phyloP scores from a whole-genome alignment of 179 eudicot genomes.

The Heliamphora pulchella region DNA sequence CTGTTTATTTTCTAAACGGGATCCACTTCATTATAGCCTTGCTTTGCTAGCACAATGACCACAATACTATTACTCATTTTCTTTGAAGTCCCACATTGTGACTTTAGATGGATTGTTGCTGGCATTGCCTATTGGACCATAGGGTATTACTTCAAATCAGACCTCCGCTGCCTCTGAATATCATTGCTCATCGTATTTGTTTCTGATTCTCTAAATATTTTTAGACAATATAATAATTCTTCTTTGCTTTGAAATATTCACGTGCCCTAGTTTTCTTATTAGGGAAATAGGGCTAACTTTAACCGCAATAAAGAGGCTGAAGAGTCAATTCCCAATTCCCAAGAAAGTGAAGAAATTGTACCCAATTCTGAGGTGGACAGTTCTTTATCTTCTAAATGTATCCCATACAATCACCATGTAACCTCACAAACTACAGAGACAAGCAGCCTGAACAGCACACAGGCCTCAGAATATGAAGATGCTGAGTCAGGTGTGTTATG shows the following conservation, averaged over 20 bases:
- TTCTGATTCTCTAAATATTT: neutral
- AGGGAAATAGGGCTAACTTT: constrained; percentile 54
- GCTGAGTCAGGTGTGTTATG: constrained; percentile 53
- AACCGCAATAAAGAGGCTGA: constrained; percentile 41
- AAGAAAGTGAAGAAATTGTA: constrained; percentile 32
- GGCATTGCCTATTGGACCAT: neutral
- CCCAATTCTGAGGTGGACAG: constrained; percentile 40
- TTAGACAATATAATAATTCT: neutral
- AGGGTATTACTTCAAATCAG: constrained; percentile 7
- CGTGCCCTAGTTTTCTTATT: constrained; percentile 10
- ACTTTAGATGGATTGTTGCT: constrained; percentile 8
- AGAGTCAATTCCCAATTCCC: constrained; percentile 29
- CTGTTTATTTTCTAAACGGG: neutral
- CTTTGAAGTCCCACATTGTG: neutral
- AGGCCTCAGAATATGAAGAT: constrained; percentile 61
- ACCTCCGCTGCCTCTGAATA: neutral
- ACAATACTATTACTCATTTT: neutral
- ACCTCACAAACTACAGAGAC: constrained; percentile 44
- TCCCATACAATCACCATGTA: constrained; percentile 28
- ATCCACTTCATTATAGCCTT: neutral
- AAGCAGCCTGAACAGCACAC: constrained; percentile 46
- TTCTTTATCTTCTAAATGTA: constrained; percentile 34
- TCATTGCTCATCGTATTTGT: neutral
- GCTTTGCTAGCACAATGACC: neutral
- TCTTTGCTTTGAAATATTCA: neutral